These are phyloP conservation scores for Leccinum variicolor DNA, from an alignment of 768 basidiomycete species.

Conservation along the genomic window DNA sequence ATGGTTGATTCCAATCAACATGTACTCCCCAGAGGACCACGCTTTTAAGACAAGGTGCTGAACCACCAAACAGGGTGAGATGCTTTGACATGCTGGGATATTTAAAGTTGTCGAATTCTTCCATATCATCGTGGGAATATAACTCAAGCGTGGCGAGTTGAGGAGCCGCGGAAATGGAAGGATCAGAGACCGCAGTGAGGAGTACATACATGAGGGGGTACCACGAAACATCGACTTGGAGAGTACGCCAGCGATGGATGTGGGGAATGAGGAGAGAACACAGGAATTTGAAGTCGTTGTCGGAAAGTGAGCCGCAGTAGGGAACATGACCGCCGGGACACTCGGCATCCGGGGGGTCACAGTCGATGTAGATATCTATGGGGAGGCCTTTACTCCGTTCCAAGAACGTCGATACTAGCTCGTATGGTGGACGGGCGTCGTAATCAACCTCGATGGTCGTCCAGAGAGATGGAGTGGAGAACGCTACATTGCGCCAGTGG, in stretches of 20 bases:
- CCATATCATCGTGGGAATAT: constrained; percentile 51
- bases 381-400: constrained; percentile 53
- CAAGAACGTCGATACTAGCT: constrained; percentile 43
- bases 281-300: constrained; percentile 24
- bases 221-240: constrained; percentile 44
- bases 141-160: constrained; percentile 52
- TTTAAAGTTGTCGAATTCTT: constrained; percentile 27
- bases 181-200: constrained; percentile 40
- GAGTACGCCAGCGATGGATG: constrained; percentile 48
- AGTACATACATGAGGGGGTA: constrained; percentile 47
- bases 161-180: constrained; percentile 43
- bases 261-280: constrained; percentile 46
- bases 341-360: constrained; percentile 30
- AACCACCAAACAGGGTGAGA: constrained; percentile 53
- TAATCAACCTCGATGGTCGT: constrained; percentile 33
- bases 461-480: constrained; percentile 58
- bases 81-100: constrained; percentile 26
- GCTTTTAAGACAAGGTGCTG: constrained; percentile 46
- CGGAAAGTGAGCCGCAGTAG: constrained; percentile 18
- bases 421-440: constrained; percentile 38
- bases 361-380: constrained; percentile 51
- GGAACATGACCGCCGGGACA: constrained; percentile 19
- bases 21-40: constrained; percentile 68
- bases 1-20: constrained; percentile 56
- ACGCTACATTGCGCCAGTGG: constrained; percentile 53